These are phyloP conservation scores for Calycina marina DNA, from an alignment of 2,329 filamentous ascomycete genomes.

Conservation along the genomic window DNA sequence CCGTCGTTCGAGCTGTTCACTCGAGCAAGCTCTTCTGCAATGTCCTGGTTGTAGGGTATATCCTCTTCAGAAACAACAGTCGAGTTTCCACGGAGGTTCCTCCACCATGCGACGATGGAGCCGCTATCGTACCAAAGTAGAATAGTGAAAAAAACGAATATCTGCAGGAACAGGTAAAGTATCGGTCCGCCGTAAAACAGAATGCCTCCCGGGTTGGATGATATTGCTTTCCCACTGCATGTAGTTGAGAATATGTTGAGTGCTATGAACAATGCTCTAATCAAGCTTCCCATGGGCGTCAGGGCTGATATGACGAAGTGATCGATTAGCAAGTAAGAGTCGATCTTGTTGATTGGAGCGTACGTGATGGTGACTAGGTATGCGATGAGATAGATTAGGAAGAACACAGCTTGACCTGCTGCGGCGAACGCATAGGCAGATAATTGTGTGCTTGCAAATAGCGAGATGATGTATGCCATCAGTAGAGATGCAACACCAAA, in stretches of 20 bases:
- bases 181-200: constrained; percentile 72
- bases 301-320: constrained; percentile 64
- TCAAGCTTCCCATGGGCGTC: constrained; percentile 62
- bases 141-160: constrained; percentile 52
- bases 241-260: constrained; percentile 75
- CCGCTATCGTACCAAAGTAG: constrained; percentile 74
- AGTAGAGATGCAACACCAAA: constrained; percentile 69
- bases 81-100: constrained; percentile 21
- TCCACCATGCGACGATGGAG: constrained; percentile 40
- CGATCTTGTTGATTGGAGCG: constrained; percentile 52
- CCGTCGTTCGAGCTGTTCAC: constrained; percentile 36
- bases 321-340: constrained; percentile 49
- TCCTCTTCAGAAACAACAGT: constrained; percentile 3
- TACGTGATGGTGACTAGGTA: constrained; percentile 65
- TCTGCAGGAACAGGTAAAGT: constrained; percentile 65
- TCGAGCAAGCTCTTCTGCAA: constrained; percentile 48
- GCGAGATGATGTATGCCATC: constrained; percentile 66
- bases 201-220: constrained; percentile 55
- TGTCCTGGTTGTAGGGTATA: constrained; percentile 29
- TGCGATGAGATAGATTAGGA: constrained; percentile 56
- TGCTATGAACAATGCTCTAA: constrained; percentile 59
- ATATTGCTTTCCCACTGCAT: constrained; percentile 50
- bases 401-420: constrained; percentile 57
- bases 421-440: constrained; percentile 75
- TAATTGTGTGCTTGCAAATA: constrained; percentile 66